Base-by-base conservation (phyloP, 1,284 basidiomycete species). In the Trichosporon asahii region DNA sequence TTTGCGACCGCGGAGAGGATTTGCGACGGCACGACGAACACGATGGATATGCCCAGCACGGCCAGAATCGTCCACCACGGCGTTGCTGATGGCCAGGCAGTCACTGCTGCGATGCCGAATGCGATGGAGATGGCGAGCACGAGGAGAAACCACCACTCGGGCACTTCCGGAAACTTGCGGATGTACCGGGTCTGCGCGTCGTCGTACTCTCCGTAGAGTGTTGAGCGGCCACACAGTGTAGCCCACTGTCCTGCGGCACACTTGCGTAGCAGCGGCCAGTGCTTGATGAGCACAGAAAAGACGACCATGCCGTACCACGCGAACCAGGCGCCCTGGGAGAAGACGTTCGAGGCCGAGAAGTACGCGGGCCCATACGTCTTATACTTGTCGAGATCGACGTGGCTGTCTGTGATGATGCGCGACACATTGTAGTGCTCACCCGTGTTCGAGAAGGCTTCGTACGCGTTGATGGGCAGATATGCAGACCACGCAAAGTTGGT, bases 191-290 rank as follows among this genome's bases (percentile, higher is more conserved):
- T 73, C 72, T 79, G 78, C 21, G 78, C 65, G 61, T 79, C 77
- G 60, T 77, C 75, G 55, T 70, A 66, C 12, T 78, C 68, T 40
- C 74, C 74, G 46, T 78, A 73, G 72, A 8, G 66, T 65, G 68
- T 84, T 80, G 68, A 44, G 64, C 64, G 27, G 9, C 44, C 25
- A 2, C 40, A 7, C 12, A 65, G 40, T 1, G 40, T 7, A 2
- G 3, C 14, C 44, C 44, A 49, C 35, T 18, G 37, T 12, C 44
- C 64, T 5, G 23, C 23, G 2, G 6, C 25, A 37, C 64, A 44
- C 44, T 44, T 29, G 44, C 46, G 31, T 8, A 95, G 91, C 92
- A 82, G 81, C 21, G 79, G 77, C 7, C 83, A 79, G 75, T 85
- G 79, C 72, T 80, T 84, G 9, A 85, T 77, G 37, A 76, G 65